phyloP scores from a whole-genome alignment of 1,139 yeast species.

The Debaryomycetaceae sp. region DNA sequence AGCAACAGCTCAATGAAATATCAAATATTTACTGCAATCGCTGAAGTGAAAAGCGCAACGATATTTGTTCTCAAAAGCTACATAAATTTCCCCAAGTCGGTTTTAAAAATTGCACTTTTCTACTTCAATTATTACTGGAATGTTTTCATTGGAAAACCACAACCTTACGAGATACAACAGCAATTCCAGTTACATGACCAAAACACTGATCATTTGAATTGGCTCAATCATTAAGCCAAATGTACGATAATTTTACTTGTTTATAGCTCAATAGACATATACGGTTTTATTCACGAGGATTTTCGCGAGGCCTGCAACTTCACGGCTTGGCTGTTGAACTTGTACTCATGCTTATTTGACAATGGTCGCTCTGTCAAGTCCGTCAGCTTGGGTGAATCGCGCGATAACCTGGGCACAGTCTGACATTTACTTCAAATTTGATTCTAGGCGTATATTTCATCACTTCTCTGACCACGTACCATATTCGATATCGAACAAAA shows the following conservation, averaged over 20 bases:
- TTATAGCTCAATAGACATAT: not conserved
- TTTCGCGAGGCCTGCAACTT: not conserved
- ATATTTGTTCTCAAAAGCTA: constrained; percentile 67
- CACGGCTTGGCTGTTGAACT: no score
- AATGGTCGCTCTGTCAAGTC: no score
- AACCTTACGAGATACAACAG: constrained; percentile 13
- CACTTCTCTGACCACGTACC: constrained; percentile 10
- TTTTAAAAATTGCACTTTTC: constrained; percentile 49
- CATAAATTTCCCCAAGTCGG: constrained; percentile 60
- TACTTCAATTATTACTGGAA: constrained; percentile 67
- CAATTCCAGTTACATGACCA: constrained; percentile 10
- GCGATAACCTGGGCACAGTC: no score
- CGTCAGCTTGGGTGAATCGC: no score
- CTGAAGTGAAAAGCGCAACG: constrained; percentile 60
- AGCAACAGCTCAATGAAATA: constrained; percentile 5
- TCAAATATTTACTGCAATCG: constrained; percentile 52
- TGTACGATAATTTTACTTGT: not conserved
- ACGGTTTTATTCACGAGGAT: not conserved
- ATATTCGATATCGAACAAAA: constrained; percentile 1
- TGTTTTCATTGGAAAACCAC: constrained; percentile 58
- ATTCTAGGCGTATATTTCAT: constrained; percentile 5
- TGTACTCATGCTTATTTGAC: no score
- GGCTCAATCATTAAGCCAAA: not conserved
- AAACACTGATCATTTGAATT: constrained; percentile 3
- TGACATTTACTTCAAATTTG: no score